A percentile compares a stretch with the other conserved stretches of the same genome.
Conservation (phyloP, 148 eudicot species). For the Camellia granthamiana region DNA sequence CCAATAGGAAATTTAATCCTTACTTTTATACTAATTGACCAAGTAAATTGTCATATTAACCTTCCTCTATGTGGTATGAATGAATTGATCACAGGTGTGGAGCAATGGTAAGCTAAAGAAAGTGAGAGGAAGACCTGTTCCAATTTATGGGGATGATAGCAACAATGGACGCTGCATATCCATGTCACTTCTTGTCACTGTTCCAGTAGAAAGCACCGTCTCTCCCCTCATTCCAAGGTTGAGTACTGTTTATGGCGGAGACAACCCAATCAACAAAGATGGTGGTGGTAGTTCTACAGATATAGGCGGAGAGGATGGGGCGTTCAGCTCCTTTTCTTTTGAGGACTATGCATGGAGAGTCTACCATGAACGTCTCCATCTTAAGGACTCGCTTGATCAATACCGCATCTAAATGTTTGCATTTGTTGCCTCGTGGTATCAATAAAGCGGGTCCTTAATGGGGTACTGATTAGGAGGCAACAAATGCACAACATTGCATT, state of each 20-base stretch:
- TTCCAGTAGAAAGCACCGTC: slow-evolving; percentile 60
- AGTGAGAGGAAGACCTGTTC: slow-evolving; percentile 65
- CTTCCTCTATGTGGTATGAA: background rate
- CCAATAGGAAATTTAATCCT: too few relatives aligned
- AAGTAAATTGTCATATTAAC: background rate
- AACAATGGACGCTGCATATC: slow-evolving; percentile 29
- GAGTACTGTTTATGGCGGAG: background rate
- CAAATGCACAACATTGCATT: too few relatives aligned
- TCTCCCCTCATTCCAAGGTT: slow-evolving; percentile 48
- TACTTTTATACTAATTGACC: background rate
- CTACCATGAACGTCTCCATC: slow-evolving; percentile 59
- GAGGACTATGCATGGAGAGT: slow-evolving; percentile 92
- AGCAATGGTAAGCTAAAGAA: slow-evolving; percentile 87
- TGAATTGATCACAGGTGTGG: slow-evolving; percentile 54
- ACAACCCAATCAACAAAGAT: background rate
- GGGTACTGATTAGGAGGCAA: too few relatives aligned
- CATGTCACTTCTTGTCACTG: slow-evolving; percentile 63
- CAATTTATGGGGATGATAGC: slow-evolving; percentile 12
- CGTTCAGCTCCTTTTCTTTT: slow-evolving; percentile 51
- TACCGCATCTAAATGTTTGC: slow-evolving; percentile 34
- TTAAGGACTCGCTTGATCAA: slow-evolving; percentile 71
- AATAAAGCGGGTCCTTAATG: too few relatives aligned
- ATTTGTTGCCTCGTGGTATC: background rate
- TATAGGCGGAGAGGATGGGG: slow-evolving; percentile 10
- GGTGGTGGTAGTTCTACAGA: background rate